Percentiles rank a stretch among this genome's conserved stretches.
Evolutionary conservation across 352 stramenopile species (phyloP).

Genomic region (Phytophthora constricta): DNA sequence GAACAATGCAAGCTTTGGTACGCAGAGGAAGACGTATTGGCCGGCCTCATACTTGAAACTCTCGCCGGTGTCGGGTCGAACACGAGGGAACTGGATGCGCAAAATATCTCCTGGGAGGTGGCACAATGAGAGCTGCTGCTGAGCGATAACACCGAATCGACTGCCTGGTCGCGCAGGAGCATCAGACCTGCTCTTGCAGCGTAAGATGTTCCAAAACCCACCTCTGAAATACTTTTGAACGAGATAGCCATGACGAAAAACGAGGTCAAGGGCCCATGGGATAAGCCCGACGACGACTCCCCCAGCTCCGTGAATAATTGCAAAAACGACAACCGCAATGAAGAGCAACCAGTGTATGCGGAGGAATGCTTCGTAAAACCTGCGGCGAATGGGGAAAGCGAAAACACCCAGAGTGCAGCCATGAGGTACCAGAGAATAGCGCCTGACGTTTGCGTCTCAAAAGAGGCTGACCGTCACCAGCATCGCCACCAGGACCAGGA

Average conservation of each 20-base stretch:
- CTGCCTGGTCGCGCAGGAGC: neutral
- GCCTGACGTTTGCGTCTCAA: conserved; percentile 8
- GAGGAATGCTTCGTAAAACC: conserved; percentile 58
- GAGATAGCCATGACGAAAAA: conserved; percentile 41
- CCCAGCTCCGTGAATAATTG: conserved; percentile 45
- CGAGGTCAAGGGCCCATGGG: conserved; percentile 36
- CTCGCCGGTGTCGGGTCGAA: neutral
- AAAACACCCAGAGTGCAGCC: conserved; percentile 28
- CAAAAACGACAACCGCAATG: conserved; percentile 40
- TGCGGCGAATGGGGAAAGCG: conserved; percentile 40
- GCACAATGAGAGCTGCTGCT: neutral
- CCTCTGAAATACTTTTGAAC: conserved; percentile 24
- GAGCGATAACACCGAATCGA: neutral
- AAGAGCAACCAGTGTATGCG: conserved; percentile 54
- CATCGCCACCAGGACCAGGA: neutral
- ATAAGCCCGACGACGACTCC: conserved; percentile 36
- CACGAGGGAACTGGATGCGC: neutral
- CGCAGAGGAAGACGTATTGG: neutral
- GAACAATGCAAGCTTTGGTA: neutral
- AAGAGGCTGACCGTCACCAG: neutral
- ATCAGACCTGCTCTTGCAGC: neutral
- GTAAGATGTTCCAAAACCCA: conserved; percentile 10
- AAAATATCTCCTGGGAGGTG: neutral
- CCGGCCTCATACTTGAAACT: neutral
- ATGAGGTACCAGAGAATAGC: conserved; percentile 37